phyloP scores from a whole-genome alignment of 371 early-diverging fungal genomes.

The Syncephalastrum contaminatum region DNA sequence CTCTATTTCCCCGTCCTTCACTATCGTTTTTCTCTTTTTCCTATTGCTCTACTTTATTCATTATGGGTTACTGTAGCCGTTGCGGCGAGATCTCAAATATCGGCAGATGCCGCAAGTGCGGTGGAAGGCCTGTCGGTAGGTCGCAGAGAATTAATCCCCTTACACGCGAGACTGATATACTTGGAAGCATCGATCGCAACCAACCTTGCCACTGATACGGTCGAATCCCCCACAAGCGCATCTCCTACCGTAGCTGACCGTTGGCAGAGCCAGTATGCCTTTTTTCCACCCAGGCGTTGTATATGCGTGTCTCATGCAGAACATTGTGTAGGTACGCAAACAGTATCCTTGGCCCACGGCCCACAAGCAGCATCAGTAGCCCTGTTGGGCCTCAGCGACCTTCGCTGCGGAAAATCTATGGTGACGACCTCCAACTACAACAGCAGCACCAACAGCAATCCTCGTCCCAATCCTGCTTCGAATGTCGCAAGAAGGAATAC shows the following conservation, averaged over 20 bases:
- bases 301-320: too few species aligned
- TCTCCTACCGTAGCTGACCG: slow-evolving; percentile 21
- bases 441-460: not conserved
- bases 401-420: too few species aligned
- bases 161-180: not conserved
- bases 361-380: too few species aligned
- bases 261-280: slow-evolving; percentile 45
- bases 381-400: too few species aligned
- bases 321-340: slow-evolving; percentile 29
- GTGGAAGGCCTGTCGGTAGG: slow-evolving; percentile 56
- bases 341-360: slow-evolving; percentile 26
- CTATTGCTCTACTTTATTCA: not conserved
- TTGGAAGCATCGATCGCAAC: slow-evolving; percentile 44
- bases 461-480: slow-evolving; percentile 17
- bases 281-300: not conserved
- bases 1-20: slow-evolving; percentile 16
- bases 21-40: slow-evolving; percentile 6
- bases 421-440: too few species aligned
- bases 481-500: slow-evolving; percentile 15
- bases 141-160: not conserved
- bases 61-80: slow-evolving; percentile 59
- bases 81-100: slow-evolving; percentile 54
- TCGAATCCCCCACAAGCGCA: too few species aligned
- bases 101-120: slow-evolving; percentile 56
- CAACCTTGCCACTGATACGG: slow-evolving; percentile 19